A percentile compares a stretch with the other conserved stretches of the same genome.
Evolutionary conservation across 2,329 filamentous ascomycete species (phyloP).

Genomic region (Penicillium brevicompactum): DNA sequence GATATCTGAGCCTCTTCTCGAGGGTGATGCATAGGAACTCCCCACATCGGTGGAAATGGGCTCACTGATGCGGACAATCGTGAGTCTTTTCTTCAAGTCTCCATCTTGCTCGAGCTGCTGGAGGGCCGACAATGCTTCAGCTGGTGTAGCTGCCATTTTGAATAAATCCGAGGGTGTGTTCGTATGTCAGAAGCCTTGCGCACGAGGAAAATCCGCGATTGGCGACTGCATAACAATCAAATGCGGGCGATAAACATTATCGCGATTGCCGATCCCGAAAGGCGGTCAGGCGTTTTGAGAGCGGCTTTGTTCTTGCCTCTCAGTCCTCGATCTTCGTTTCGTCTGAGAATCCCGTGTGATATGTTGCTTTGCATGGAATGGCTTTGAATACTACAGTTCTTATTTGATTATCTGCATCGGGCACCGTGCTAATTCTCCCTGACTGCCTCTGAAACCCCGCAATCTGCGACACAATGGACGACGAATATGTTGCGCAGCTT

Average conservation of each 20-base stretch:
- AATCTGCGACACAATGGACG: constrained; percentile 35
- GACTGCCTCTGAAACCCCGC: background rate
- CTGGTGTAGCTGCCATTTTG: constrained; percentile 23
- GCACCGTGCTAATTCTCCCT: background rate
- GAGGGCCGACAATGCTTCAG: constrained; percentile 46
- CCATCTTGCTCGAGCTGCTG: constrained; percentile 50
- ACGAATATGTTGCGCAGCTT: constrained; percentile 72
- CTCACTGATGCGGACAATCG: constrained; percentile 76
- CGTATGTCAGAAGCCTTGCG: background rate
- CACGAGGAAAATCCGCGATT: background rate
- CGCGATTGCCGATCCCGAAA: constrained; percentile 12
- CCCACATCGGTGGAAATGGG: constrained; percentile 61
- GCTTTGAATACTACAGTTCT: background rate
- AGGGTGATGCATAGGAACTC: constrained; percentile 31
- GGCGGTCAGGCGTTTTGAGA: constrained; percentile 8
- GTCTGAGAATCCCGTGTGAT: background rate
- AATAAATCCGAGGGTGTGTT: background rate
- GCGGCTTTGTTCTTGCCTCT: constrained; percentile 8
- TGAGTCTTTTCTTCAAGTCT: constrained; percentile 55
- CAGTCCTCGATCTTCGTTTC: background rate
- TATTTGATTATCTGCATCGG: background rate
- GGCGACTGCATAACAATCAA: background rate
- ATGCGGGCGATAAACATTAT: constrained; percentile 11
- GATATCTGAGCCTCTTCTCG: constrained; percentile 69
- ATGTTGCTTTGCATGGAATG: background rate